phyloP scores from a whole-genome alignment of 495 filamentous ascomycete species.

The Apiosordaria backusii region DNA sequence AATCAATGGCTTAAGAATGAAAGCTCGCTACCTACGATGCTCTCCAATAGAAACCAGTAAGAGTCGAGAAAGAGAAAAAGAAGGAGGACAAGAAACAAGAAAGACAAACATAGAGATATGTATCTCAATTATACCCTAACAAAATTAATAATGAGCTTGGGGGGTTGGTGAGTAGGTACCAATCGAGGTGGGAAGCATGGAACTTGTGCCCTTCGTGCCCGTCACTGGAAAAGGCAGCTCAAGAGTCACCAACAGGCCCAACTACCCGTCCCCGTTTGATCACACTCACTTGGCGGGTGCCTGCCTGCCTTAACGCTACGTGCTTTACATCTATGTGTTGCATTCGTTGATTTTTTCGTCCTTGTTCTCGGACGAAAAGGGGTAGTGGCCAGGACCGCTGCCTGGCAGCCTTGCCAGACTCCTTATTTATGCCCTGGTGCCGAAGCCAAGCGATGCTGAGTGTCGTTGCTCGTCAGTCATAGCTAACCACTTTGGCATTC shows the following conservation, averaged over 20 bases:
- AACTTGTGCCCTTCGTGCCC: not conserved
- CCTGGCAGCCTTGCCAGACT: not conserved
- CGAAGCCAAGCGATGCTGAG: not conserved
- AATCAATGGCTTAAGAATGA: not conserved
- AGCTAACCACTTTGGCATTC: not conserved
- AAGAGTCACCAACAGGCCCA: not conserved
- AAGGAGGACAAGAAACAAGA: not conserved
- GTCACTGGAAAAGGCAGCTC: not conserved
- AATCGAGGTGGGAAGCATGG: not conserved
- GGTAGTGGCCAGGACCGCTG: not conserved
- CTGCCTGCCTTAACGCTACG: not conserved
- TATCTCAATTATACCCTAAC: not conserved
- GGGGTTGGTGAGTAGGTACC: not conserved
- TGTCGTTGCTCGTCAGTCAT: not conserved
- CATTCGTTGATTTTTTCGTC: not conserved
- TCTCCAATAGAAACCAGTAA: not conserved
- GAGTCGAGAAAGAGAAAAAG: not conserved
- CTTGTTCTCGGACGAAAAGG: not conserved
- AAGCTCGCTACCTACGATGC: not conserved
- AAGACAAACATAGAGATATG: not conserved
- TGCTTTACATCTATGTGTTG: not conserved
- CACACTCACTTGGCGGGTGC: not conserved
- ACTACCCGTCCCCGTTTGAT: not conserved
- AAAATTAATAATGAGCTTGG: not conserved
- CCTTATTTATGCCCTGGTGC: not conserved